These are phyloP conservation scores for Rubroboletus pulcherrimus DNA, from an alignment of 768 basidiomycete genomes.

Conservation along the genomic window DNA sequence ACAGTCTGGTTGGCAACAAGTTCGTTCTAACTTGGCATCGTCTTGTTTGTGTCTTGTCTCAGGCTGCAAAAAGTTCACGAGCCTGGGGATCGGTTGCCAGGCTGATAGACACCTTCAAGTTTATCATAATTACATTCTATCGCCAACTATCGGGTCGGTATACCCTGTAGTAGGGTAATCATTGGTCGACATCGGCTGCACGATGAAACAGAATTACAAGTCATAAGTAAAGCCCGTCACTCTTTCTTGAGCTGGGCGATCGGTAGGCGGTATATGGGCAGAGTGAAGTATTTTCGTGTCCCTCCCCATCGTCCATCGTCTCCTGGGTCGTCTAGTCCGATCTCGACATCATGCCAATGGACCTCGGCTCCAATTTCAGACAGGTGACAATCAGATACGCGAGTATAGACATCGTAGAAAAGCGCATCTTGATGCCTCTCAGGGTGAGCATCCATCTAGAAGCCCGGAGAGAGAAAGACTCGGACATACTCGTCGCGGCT, in stretches of 20 bases:
- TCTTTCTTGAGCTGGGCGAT: conserved; percentile 36
- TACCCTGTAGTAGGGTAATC: no score
- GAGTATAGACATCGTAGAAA: conserved; percentile 90
- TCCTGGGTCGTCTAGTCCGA: conserved; percentile 41
- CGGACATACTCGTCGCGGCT: conserved; percentile 79
- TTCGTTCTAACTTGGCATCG: not conserved
- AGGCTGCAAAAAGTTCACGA: no score
- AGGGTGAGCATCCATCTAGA: not conserved
- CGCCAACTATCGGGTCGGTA: no score
- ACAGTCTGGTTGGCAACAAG: conserved; percentile 12
- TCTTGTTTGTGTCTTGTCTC: not conserved
- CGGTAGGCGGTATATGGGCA: conserved; percentile 73
- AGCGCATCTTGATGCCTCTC: conserved; percentile 55
- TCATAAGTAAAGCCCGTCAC: not conserved
- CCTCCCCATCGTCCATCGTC: conserved; percentile 69
- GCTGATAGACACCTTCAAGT: not conserved
- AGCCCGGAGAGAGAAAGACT: not conserved
- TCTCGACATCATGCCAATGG: conserved; percentile 78
- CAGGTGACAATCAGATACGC: conserved; percentile 80
- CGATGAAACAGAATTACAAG: not conserved
- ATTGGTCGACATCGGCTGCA: not conserved
- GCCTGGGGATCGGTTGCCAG: not conserved
- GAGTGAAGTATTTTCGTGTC: conserved; percentile 70
- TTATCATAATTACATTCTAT: not conserved
- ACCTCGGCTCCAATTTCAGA: conserved; percentile 76